phyloP scores from a whole-genome alignment of 441 rosid species.

The Lagerstroemia fauriei region DNA sequence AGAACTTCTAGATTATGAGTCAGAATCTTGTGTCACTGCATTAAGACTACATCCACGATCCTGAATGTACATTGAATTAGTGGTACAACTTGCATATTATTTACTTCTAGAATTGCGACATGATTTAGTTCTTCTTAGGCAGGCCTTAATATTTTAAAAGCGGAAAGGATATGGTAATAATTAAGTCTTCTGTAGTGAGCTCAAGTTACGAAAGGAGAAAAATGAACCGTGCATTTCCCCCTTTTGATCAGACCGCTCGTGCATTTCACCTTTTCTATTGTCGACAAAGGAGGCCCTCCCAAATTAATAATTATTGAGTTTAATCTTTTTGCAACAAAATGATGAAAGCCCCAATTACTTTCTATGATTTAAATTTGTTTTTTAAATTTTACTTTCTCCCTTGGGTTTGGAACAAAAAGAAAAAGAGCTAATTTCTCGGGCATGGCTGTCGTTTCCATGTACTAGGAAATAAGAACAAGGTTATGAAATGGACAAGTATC shows the following conservation, averaged over 20 bases:
- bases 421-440: neutral
- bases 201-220: conserved; percentile 30
- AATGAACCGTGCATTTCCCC: neutral
- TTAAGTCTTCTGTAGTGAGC: neutral
- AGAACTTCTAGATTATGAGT: no score
- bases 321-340: neutral
- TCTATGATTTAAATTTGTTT: no score
- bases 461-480: neutral
- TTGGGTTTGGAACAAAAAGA: neutral
- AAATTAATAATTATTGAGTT: no score
- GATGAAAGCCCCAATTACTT: neutral
- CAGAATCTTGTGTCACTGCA: no score
- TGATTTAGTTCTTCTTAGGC: neutral
- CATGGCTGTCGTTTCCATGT: neutral
- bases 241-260: conserved; percentile 19
- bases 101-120: neutral
- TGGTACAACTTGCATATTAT: no score
- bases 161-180: neutral
- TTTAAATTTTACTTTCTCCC: neutral
- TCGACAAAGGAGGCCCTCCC: conserved; percentile 35
- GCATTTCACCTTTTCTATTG: conserved; percentile 22
- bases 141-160: no score
- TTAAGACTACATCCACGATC: no score
- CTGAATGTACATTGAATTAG: no score
- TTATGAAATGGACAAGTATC: neutral